Evolutionary conservation across 257 asterid species (phyloP), one percentile per base, ranked within the genome.

Genomic region (Solanum peruvianum): DNA sequence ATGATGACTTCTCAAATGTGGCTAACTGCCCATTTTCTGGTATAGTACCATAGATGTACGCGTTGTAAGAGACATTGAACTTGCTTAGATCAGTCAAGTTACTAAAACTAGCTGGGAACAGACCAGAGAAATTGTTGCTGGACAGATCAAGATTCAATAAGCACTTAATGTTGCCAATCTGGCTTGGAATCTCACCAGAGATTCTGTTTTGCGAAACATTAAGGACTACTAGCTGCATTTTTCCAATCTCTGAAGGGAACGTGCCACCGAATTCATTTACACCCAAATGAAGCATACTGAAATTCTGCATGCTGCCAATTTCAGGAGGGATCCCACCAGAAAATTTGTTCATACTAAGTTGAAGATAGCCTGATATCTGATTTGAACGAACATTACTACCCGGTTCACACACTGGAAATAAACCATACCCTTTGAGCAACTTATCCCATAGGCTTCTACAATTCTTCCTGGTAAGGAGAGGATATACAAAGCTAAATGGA

Each of bases 51-150:
- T 96, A 89, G 62, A 97, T 90, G 14, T 86, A 87, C 1, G 94
- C 96, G 77, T 97, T 97, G 93, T 95, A 94, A 11, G 99, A 97
- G 41, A 96, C 75, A 91, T 96, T 96, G 91, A 96, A 96, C 93
- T 93, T 95, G 82, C 78, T 95, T 85, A 96, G 81, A 41, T 94
- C 96, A 37, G 76, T 80, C 93, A 96, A 88, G 73, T 92, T 90
- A 89, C 89, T 90, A 91, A 95, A 89, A 88, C 90, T 94, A 29
- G 70, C 87, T 0, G 99, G 99, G 83, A 96, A 93, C 16, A 39
- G 25, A 21, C 98, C 99, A 3, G 98, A 95, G 91, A 96, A 96
- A 82, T 95, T 94, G 91, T 96, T 96, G 62, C 87, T 87, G 5
- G 99, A 93, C 82, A 96, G 69, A 88, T 96, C 99, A 12, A 96